These are phyloP conservation scores for Hanseniaspora thailandica DNA, from an alignment of 805 yeast genomes.

Conservation along the genomic window DNA sequence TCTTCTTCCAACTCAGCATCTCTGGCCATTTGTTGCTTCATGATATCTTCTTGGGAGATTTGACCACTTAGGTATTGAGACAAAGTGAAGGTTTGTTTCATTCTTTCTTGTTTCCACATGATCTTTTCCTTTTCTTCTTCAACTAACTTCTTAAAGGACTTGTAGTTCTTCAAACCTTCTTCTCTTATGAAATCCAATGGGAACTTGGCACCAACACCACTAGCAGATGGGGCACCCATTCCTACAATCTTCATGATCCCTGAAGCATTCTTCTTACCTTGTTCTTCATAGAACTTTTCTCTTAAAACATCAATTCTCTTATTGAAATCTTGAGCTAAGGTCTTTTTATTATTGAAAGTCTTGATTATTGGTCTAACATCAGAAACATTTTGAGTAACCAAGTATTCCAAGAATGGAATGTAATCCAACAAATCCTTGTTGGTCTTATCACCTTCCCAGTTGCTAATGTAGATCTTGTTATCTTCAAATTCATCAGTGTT, in stretches of 20 bases:
- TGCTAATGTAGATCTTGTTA: constrained; percentile 72
- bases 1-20: constrained; percentile 32
- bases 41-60: constrained; percentile 53
- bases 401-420: constrained; percentile 87
- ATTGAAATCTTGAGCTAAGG: constrained; percentile 68
- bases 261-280: constrained; percentile 33
- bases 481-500: constrained; percentile 41
- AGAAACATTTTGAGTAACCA: constrained; percentile 72
- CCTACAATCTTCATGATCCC: constrained; percentile 58
- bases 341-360: constrained; percentile 53
- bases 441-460: constrained; percentile 75
- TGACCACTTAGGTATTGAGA: constrained; percentile 79
- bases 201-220: constrained; percentile 33
- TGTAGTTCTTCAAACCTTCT: constrained; percentile 82
- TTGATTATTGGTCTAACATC: constrained; percentile 83
- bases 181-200: constrained; percentile 84
- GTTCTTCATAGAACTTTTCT: constrained; percentile 53
- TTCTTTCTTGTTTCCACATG: constrained; percentile 60
- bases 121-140: constrained; percentile 66
- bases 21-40: constrained; percentile 34
- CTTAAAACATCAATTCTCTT: constrained; percentile 68
- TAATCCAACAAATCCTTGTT: constrained; percentile 63
- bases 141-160: constrained; percentile 65
- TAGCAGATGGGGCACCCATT: constrained; percentile 30
- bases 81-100: constrained; percentile 64